Base-by-base conservation (phyloP, 495 filamentous ascomycete species). In the Amphirosellinia nigrospora region DNA sequence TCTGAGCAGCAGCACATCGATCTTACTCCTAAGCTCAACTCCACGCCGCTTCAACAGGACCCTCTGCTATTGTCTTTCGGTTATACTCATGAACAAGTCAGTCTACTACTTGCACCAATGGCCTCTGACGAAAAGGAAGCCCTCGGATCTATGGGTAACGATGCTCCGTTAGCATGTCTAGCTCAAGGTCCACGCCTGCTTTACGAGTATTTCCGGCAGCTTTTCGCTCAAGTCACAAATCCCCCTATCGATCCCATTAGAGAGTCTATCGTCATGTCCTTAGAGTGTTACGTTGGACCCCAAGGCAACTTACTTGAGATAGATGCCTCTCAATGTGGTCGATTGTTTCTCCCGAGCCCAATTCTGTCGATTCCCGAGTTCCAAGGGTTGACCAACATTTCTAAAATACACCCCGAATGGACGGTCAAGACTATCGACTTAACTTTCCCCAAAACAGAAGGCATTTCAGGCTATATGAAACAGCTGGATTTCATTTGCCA, bases 101-200 rank as follows among this genome's bases (percentile, higher is more conserved):
- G 91, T 79, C 82, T 99, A 79, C 84, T 99, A 11, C 87, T 99
- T 34, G 96, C 91, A 26, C 96, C 96, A 10, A 99, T 99, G 96
- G 96, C 94, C 68, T 94, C 95, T 34, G 96, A 99, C 73, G 97
- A 97, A 58, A 99, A 99, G 83, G 96, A 99, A 81, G 96, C 96
- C n/a, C 87, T 99, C 34, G 96, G 96, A 41, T 99, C 96, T 66
- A 99, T 99, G 96, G 96, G 96, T 73, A 99, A 99, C 79, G 96
- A 99, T 85, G 93, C 94, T 46, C 96, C 96, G 19, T 83, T 99
- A 73, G 96, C 96, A 34, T 98, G 94, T 80, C 87, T 99, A 72
- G 91, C 96, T 36, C 87, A 90, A 59, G 92, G 96, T 66, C 95
- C 96, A 65, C 93, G 95, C 74, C 85, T 98, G 65, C 88, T 98